Conservation (phyloP, 2,329 filamentous ascomycete species). For the Monosporascus sp. region DNA sequence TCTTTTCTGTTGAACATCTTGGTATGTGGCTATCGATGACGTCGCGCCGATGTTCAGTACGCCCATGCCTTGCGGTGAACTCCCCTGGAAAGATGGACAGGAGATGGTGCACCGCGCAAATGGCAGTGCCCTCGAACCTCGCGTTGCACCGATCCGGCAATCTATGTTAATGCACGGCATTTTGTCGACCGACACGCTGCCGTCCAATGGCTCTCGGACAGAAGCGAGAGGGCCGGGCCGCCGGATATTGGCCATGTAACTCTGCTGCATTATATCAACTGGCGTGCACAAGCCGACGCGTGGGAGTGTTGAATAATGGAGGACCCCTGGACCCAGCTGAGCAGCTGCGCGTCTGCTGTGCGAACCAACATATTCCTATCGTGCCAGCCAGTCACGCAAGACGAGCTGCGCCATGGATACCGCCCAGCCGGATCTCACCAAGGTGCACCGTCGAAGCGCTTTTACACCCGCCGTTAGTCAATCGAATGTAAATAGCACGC, state of each 20-base stretch:
- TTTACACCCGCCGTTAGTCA: neutral
- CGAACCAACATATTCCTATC: neutral
- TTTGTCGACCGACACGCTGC: neutral
- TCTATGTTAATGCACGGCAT: conserved; percentile 16
- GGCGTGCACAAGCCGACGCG: neutral
- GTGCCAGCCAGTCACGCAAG: neutral
- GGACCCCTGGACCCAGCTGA: neutral
- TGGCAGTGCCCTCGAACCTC: conserved; percentile 1
- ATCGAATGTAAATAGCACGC: neutral
- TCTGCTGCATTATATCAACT: conserved; percentile 2
- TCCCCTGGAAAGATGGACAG: neutral
- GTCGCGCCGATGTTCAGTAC: neutral
- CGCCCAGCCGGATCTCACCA: neutral
- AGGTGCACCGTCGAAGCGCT: neutral
- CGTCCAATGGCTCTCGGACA: conserved; percentile 14
- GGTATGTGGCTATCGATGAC: neutral
- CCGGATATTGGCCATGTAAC: neutral
- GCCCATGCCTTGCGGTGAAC: neutral
- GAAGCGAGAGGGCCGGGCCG: conserved; percentile 14
- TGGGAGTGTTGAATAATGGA: neutral
- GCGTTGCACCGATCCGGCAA: conserved; percentile 12
- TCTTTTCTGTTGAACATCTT: no score
- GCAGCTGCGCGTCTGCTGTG: neutral
- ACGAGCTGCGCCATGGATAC: neutral
- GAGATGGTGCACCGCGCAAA: neutral